These are phyloP conservation scores for Endotrypanum monterogeii DNA, from an alignment of 208 protist genomes.

Conservation along the genomic window DNA sequence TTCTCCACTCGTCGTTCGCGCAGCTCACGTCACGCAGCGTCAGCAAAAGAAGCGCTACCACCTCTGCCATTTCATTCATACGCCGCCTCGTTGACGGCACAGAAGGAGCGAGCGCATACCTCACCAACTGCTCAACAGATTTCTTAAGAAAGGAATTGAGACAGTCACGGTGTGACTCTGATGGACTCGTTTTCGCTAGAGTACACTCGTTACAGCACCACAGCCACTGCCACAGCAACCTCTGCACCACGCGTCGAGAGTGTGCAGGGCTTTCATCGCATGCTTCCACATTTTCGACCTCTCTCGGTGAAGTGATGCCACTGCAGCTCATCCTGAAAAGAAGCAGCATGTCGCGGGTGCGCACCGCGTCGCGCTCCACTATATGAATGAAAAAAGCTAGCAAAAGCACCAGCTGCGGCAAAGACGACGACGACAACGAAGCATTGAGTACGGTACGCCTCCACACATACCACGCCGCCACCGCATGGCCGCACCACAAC, in stretches of 20 bases:
- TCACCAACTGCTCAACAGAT: not conserved
- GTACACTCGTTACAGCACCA: slow-evolving; percentile 16
- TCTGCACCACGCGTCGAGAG: not conserved
- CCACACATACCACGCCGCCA: slow-evolving; percentile 15
- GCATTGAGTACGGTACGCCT: not conserved
- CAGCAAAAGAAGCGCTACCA: slow-evolving; percentile 14
- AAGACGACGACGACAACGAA: not conserved
- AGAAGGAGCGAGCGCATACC: not conserved
- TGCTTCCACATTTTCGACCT: not conserved
- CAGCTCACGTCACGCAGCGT: not conserved
- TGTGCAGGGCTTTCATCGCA: not conserved
- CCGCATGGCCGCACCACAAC: slow-evolving; percentile 11
- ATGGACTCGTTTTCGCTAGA: not conserved
- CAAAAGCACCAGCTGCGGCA: slow-evolving; percentile 29
- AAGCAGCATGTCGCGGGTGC: slow-evolving; percentile 45
- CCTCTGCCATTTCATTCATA: not conserved
- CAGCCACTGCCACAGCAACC: slow-evolving; percentile 5
- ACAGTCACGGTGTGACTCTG: not conserved
- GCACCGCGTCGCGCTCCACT: slow-evolving; percentile 37
- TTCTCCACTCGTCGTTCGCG: not conserved
- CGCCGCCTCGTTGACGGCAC: not conserved
- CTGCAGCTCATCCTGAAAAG: slow-evolving; percentile 4
- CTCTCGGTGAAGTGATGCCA: not conserved
- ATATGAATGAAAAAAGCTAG: slow-evolving; percentile 49
- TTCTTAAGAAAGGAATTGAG: not conserved